phyloP scores from a whole-genome alignment of 305 asterid species.

The Petunia hybrid region DNA sequence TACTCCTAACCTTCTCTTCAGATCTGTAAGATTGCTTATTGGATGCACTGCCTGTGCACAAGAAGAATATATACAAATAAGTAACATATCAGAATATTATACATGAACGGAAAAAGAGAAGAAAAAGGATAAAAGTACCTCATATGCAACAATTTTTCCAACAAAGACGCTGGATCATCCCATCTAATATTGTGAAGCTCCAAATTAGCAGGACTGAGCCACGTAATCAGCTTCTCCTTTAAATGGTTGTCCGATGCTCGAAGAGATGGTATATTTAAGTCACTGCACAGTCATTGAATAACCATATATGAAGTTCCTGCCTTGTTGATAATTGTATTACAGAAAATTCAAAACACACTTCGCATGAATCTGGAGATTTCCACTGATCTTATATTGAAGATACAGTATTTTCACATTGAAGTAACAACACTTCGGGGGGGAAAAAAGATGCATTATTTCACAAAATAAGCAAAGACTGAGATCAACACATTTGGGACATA shows the following conservation, averaged over 20 bases:
- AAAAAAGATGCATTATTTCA: constrained; percentile 5
- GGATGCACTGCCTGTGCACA: constrained; percentile 91
- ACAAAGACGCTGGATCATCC: constrained; percentile 96
- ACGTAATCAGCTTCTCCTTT: constrained; percentile 88
- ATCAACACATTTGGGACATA: constrained; percentile 41
- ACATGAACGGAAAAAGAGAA: constrained; percentile 20
- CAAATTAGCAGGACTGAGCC: constrained; percentile 97
- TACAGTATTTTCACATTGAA: background rate
- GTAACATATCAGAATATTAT: background rate
- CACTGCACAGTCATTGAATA: constrained; percentile 52
- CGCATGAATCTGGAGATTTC: background rate
- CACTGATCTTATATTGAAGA: constrained; percentile 1
- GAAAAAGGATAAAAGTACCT: constrained; percentile 69
- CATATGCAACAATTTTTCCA: constrained; percentile 93
- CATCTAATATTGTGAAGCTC: constrained; percentile 87
- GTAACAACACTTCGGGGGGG: no score
- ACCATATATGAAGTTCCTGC: constrained; percentile 24
- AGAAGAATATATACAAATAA: constrained; percentile 29
- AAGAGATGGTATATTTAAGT: constrained; percentile 68
- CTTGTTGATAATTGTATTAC: background rate
- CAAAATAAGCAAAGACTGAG: constrained; percentile 13
- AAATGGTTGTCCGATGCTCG: constrained; percentile 87
- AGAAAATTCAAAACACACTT: background rate
- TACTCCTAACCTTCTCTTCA: constrained; percentile 88
- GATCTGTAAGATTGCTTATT: constrained; percentile 87